Evolutionary conservation across 2,329 filamentous ascomycete genomes (phyloP), one percentile per base, ranked within the genome.

Genomic region (Arachnomyces sp.): DNA sequence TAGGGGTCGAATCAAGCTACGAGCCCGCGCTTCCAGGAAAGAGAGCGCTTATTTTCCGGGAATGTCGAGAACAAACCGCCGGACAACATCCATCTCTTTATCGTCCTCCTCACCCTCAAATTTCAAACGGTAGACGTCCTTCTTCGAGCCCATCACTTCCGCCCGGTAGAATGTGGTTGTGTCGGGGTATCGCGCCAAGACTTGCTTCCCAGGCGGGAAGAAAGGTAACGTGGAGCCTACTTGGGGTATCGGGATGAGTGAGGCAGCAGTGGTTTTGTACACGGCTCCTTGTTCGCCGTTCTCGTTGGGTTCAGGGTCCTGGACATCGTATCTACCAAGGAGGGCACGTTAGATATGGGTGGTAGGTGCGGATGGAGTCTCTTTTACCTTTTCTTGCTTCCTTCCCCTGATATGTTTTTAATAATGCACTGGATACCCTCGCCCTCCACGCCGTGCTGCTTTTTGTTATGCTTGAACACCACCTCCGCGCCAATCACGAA

Each of bases 141-240:
- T 73, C 53, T 66, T 81, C 69, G 69, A 77, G 28, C 80, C 80
- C 63, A 86, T 83, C 7, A 90, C 85, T 51, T 88, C 84, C 1
- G 86, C 86, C 57, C 84, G 81, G 60, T 92, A 92, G 53, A 92
- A 90, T 0, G 84, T 89, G 1, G 86, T 89, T 1, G 86, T 90
- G 52, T 87, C 81, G 0, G 86, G 86, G 54, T 92, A 92, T 43
- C 87, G 68, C 0, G 86, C 86, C 42, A 90, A 68, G 7, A 90
- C 85, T 34, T 79, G 76, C 56, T 82, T 85, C 33, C 84, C 82
- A 30, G 75, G 65, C 6, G 71, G 53, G 49, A 75, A 78, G 28
- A 83, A 77, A 43, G 83, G 74, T 31, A 83, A 71, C 3, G 73
- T 65, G 12, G 82, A 67, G 2, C 63, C 77, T 46, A 62, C 67